phyloP scores from a whole-genome alignment of 768 basidiomycete genomes.

The Hysterangium stoloniferum region DNA sequence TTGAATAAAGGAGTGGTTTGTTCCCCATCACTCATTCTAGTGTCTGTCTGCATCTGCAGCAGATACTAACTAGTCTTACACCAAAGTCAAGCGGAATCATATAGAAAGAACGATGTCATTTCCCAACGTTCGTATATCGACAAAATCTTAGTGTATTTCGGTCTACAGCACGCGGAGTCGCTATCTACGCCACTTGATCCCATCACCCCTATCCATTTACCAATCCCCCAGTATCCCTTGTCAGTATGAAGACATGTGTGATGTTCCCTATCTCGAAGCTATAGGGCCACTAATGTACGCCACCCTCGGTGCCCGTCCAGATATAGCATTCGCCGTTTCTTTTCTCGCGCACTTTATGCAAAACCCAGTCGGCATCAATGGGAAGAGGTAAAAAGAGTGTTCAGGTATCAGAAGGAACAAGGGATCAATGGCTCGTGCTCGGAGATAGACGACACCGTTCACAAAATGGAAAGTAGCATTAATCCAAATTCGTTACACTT shows the following conservation, averaged over 20 bases:
- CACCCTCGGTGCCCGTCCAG: conserved; percentile 21
- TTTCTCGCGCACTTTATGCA: conserved; percentile 20
- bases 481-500: too few relatives aligned
- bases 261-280: conserved; percentile 18
- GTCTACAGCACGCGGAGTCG: conserved; percentile 1
- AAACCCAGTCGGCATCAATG: conserved; percentile 11
- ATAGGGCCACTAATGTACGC: conserved; percentile 28
- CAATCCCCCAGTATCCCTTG: conserved; percentile 6
- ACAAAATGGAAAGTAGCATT: too few relatives aligned
- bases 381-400: neutral
- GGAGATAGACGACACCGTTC: too few relatives aligned
- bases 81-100: too few relatives aligned
- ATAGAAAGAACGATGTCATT: conserved; percentile 12
- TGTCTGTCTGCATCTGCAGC: too few relatives aligned
- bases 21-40: too few relatives aligned
- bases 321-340: conserved; percentile 23
- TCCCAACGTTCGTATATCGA: conserved; percentile 14
- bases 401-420: conserved; percentile 23
- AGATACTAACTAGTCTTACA: too few relatives aligned
- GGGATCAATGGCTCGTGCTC: conserved; percentile 13
- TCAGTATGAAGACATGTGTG: conserved; percentile 9
- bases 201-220: neutral
- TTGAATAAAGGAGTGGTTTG: too few relatives aligned
- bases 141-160: conserved; percentile 11
- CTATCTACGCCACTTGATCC: conserved; percentile 9